Evolutionary conservation across 768 basidiomycete species (phyloP), one percentile per base, ranked within the genome.

Genomic region (button mushroom (Agaricus bisporus)): DNA sequence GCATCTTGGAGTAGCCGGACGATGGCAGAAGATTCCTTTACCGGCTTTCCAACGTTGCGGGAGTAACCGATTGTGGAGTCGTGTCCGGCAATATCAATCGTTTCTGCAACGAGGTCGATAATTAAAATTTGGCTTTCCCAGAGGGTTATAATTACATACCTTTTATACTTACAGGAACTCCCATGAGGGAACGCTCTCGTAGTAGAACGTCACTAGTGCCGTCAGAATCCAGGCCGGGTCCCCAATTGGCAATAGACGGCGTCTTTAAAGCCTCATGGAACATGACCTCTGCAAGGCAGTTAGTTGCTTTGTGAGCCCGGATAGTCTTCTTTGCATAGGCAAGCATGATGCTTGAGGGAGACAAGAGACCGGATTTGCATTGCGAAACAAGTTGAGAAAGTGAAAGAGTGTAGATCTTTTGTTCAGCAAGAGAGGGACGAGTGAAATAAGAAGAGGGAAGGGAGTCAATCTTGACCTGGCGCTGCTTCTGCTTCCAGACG

Each of bases 141-240:
- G 44, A 54, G 36, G 37, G 49, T 35, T 44, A 57, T 54, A 22
- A 45, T 14, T 43, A 51, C 60, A 45, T 58, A 70, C 86, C 85
- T 71, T 88, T 88, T 60, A 88, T 68, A 45, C 82, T 83, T 17
- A 88, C 71, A 14, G 86, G 86, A 0, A 88, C 77, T 15, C 85
- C 85, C 44, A 85, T 75, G 6, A 88, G 71, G 10, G 81, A 77
- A 17, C 72, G 72, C 54, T 75, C 72, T 20, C 66, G 62, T 17
- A 63, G 14, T 1, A 53, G 8, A 38, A 45, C 29, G 8, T 57
- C 56, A 22, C 26, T 44, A 7, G 44, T 37, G 29, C 32, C 49
- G 45, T 74, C 73, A 1, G 67, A 62, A 55, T 75, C 74, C 10
- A 69, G 60, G 26, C 63, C 69, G 9, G 69, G 70, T 0, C 66